phyloP scores from a whole-genome alignment of 2,329 filamentous ascomycete species.

The Colletotrichum limetticola region DNA sequence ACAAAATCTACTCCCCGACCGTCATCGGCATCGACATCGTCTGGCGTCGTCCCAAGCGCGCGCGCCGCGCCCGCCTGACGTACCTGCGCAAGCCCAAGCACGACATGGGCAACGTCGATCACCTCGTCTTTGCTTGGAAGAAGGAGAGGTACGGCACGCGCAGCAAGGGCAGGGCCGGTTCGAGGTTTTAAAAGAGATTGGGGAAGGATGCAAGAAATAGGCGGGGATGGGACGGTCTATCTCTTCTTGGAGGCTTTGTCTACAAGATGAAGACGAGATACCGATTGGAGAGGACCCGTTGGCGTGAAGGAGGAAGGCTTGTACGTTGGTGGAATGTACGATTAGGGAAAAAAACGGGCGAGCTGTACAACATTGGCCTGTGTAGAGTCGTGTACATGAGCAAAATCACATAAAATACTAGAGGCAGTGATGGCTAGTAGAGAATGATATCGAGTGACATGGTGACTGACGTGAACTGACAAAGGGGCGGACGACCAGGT shows the following conservation, averaged over 20 bases:
- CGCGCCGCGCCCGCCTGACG: constrained; percentile 86
- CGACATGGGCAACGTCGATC: constrained; percentile 87
- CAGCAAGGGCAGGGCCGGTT: constrained; percentile 29
- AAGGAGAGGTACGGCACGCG: constrained; percentile 55
- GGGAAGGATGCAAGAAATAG: too few relatives aligned
- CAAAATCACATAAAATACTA: neutral
- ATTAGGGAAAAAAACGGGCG: constrained; percentile 15
- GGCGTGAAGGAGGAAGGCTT: neutral
- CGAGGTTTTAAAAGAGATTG: constrained; percentile 22
- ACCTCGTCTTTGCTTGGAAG: constrained; percentile 71
- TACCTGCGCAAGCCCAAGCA: constrained; percentile 92
- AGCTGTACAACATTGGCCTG: constrained; percentile 27
- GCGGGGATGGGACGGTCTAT: neutral
- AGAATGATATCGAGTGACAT: neutral
- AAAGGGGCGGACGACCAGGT: neutral
- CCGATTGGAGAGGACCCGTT: neutral
- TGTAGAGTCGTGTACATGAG: constrained; percentile 27
- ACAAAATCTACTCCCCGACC: constrained; percentile 92
- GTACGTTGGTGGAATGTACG: constrained; percentile 13
- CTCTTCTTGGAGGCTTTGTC: neutral
- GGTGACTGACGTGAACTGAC: too few relatives aligned
- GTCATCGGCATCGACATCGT: constrained; percentile 94
- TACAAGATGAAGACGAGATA: neutral
- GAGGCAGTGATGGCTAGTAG: neutral
- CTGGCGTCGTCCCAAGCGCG: constrained; percentile 85